Evolutionary conservation across 176 grass and related monocot genomes (phyloP).

Genomic region (Cenchrus purpureus): DNA sequence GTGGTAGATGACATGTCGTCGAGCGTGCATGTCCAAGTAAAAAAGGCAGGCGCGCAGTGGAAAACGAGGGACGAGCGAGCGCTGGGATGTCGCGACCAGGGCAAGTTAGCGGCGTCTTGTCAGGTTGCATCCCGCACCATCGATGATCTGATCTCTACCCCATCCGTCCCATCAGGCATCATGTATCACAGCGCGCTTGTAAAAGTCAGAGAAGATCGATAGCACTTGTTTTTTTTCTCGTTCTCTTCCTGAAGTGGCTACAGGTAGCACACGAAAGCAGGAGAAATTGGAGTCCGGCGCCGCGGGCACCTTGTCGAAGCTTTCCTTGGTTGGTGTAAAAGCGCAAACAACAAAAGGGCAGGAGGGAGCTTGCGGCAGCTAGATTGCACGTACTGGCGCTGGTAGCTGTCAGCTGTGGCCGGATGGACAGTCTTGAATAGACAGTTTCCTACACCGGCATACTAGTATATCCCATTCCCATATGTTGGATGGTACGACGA

Average conservation of each 20-base stretch:
- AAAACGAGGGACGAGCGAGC: background rate
- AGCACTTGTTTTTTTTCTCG: background rate
- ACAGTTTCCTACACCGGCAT: background rate
- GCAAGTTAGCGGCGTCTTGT: conserved; percentile 8
- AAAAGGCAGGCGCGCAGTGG: background rate
- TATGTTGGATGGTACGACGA: too few relatives aligned
- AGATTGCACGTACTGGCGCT: too few relatives aligned
- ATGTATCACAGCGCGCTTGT: too few relatives aligned
- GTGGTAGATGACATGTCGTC: background rate
- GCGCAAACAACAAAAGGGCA: background rate
- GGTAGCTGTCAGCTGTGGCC: background rate
- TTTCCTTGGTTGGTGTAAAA: background rate
- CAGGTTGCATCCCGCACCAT: background rate
- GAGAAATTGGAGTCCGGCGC: too few relatives aligned
- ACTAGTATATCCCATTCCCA: too few relatives aligned
- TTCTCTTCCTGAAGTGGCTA: background rate
- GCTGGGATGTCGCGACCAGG: conserved; percentile 18
- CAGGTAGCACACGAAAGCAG: background rate
- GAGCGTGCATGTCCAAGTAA: background rate
- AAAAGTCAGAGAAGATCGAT: too few relatives aligned
- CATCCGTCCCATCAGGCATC: background rate
- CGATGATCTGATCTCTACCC: background rate
- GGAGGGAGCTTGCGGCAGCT: background rate
- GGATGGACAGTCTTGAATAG: background rate
- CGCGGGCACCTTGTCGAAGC: too few relatives aligned